Conservation (phyloP, 2,329 filamentous ascomycete species). For the Fusarium sp. region DNA sequence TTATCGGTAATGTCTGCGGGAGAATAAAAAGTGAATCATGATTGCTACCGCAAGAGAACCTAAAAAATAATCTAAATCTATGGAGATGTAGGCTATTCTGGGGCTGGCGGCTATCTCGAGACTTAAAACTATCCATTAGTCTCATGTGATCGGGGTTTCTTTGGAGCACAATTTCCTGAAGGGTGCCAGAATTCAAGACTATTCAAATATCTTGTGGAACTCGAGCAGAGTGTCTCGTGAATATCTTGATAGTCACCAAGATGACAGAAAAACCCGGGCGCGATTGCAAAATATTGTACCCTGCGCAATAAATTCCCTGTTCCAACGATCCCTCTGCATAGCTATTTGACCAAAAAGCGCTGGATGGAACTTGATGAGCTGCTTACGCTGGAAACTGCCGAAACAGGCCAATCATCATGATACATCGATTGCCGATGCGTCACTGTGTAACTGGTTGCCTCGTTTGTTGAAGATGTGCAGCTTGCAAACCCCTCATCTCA, state of each 20-base stretch:
- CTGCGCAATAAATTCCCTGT: accelerated
- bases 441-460: neutral
- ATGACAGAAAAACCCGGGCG: accelerated
- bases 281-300: neutral
- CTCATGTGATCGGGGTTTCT: no score
- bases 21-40: neutral
- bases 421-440: neutral
- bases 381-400: neutral
- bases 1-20: neutral
- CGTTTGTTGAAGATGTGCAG: neutral
- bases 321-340: no score
- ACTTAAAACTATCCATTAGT: no score
- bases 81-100: neutral
- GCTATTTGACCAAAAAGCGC: neutral
- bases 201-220: neutral
- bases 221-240: neutral
- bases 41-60: neutral
- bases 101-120: neutral
- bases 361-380: no score
- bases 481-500: neutral
- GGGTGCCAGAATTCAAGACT: neutral
- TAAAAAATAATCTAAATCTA: accelerated
- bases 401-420: neutral
- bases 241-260: neutral
- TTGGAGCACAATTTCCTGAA: neutral